phyloP scores from a whole-genome alignment of 1,284 basidiomycete species.

The Singerocomus inundabilis region DNA sequence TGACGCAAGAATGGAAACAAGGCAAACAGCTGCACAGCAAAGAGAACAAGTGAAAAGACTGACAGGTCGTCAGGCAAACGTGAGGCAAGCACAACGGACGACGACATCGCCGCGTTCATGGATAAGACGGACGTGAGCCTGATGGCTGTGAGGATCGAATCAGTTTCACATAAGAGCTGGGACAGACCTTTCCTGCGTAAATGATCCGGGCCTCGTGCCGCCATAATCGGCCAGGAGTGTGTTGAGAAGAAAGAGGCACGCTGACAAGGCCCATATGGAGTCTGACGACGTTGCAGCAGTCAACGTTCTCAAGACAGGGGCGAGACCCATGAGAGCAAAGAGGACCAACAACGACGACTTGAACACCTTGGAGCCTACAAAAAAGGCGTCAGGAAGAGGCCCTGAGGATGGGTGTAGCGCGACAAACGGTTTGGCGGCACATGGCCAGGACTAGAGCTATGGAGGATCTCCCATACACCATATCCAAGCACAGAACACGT shows the following conservation, averaged over 20 bases:
- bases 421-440: conserved; percentile 25
- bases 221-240: conserved; percentile 68
- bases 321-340: conserved; percentile 83
- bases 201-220: conserved; percentile 31
- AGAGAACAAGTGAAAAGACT: conserved; percentile 88
- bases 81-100: conserved; percentile 92
- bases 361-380: conserved; percentile 61
- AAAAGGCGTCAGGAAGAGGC: conserved; percentile 6
- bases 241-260: conserved; percentile 61
- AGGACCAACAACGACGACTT: conserved; percentile 84
- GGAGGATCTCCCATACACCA: conserved; percentile 60
- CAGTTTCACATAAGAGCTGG: conserved; percentile 16
- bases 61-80: conserved; percentile 80
- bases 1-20: conserved; percentile 82
- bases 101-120: conserved; percentile 93
- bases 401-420: not conserved
- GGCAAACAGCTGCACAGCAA: conserved; percentile 84
- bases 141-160: conserved; percentile 22
- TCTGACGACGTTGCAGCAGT: conserved; percentile 95
- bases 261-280: conserved; percentile 92
- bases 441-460: conserved; percentile 29
- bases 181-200: conserved; percentile 40
- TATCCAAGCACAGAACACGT: conserved; percentile 60
- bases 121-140: conserved; percentile 89
- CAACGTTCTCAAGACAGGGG: conserved; percentile 88